A percentile compares a stretch with the other conserved stretches of the same genome.
Conservation (phyloP, 2,329 filamentous ascomycete genomes). For the Nothopassalora personata region DNA sequence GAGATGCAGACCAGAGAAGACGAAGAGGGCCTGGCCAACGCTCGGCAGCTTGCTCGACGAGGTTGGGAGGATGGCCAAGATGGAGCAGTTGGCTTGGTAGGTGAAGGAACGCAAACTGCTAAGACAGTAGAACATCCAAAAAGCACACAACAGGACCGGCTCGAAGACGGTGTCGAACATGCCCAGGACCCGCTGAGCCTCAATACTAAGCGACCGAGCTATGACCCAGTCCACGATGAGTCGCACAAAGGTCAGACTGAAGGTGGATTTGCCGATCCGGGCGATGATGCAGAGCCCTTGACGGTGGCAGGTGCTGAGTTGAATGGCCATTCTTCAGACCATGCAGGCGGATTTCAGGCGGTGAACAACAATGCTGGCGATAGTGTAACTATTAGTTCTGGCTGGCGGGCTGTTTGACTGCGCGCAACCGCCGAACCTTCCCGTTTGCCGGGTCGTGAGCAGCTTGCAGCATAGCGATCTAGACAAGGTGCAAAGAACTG, state of each 20-base stretch:
- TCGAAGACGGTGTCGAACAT: background rate
- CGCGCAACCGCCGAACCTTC: background rate
- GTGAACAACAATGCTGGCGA: slow-evolving; percentile 10
- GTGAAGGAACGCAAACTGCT: background rate
- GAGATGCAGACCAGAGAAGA: slow-evolving; percentile 25
- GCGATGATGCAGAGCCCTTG: background rate
- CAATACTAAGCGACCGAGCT: slow-evolving; percentile 2
- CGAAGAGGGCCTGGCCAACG: slow-evolving; percentile 29
- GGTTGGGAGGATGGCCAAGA: slow-evolving; percentile 24
- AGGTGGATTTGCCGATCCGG: background rate
- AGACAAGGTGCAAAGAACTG: background rate
- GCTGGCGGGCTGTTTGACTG: slow-evolving; percentile 2
- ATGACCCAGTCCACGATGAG: slow-evolving; percentile 14
- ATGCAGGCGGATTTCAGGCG: slow-evolving; percentile 16
- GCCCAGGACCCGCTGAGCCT: background rate
- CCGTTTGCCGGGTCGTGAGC: background rate
- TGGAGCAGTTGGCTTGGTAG: background rate
- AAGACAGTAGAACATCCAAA: background rate
- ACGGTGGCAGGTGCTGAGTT: background rate
- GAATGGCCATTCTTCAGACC: background rate
- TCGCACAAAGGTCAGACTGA: background rate
- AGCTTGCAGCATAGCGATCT: background rate
- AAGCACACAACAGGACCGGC: background rate
- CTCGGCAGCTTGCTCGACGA: slow-evolving; percentile 27
- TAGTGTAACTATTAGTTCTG: slow-evolving; percentile 2